phyloP scores from a whole-genome alignment of 73 alveolate genomes.

The Paramecium caudatum region DNA sequence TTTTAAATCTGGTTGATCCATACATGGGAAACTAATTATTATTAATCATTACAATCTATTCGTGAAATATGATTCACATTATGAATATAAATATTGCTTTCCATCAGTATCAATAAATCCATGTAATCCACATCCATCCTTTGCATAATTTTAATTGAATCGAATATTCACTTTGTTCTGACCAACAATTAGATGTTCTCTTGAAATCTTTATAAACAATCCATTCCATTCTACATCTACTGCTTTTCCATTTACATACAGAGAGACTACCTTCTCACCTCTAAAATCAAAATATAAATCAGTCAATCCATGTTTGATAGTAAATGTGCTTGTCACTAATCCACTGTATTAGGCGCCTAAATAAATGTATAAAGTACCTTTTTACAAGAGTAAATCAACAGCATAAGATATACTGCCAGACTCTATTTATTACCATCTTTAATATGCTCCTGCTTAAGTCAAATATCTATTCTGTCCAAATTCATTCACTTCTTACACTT shows the following conservation, averaged over 20 bases:
- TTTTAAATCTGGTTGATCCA: constrained; percentile 98
- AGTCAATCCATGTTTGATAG: neutral
- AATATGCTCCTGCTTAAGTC: constrained; percentile 53
- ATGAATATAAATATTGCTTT: constrained; percentile 94
- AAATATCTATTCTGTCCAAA: constrained; percentile 61
- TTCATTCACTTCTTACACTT: neutral
- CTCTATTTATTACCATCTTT: constrained; percentile 50
- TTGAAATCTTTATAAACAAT: constrained; percentile 63
- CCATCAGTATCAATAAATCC: constrained; percentile 95
- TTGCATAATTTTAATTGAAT: constrained; percentile 79
- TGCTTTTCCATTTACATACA: constrained; percentile 77
- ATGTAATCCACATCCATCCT: constrained; percentile 97
- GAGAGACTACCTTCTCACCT: constrained; percentile 79
- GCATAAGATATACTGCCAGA: constrained; percentile 65
- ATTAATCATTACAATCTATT: constrained; percentile 82
- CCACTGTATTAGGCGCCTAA: constrained; percentile 41
- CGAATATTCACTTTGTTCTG: constrained; percentile 71
- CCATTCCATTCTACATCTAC: constrained; percentile 76
- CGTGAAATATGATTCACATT: constrained; percentile 97
- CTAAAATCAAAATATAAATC: constrained; percentile 81
- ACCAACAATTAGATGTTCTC: constrained; percentile 60
- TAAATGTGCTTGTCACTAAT: constrained; percentile 18
- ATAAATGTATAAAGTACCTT: constrained; percentile 14
- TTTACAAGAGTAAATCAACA: constrained; percentile 53
- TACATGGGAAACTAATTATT: constrained; percentile 92